Evolutionary conservation across 148 eudicot species (phyloP).

Genomic region (Amaranthus cruentus): DNA sequence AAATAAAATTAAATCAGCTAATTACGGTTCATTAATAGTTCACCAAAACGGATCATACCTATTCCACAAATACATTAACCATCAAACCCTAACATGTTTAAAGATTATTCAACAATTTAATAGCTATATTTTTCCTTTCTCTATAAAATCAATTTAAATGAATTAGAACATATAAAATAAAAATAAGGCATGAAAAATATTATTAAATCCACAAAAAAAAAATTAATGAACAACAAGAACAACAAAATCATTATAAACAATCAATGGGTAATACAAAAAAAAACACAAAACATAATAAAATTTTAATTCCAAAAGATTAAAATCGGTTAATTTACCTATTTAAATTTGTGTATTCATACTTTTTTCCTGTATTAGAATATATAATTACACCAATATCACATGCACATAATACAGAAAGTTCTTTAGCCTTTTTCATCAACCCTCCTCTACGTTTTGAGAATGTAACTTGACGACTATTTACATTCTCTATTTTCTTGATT

Average conservation of each 20-base stretch:
- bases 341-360: conserved; percentile 45
- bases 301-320: background rate
- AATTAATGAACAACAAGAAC: background rate
- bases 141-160: background rate
- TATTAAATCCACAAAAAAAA: too few species aligned
- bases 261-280: background rate
- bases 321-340: conserved; percentile 27
- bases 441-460: conserved; percentile 65
- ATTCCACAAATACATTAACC: too few species aligned
- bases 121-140: background rate
- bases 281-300: background rate
- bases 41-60: too few species aligned
- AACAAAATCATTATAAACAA: background rate
- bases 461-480: conserved; percentile 67
- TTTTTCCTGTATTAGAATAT: conserved; percentile 57
- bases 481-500: conserved; percentile 62
- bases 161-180: too few species aligned
- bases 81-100: too few species aligned
- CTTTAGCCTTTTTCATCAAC: conserved; percentile 64
- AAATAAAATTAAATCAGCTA: too few species aligned
- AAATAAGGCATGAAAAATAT: background rate
- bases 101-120: background rate
- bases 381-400: conserved; percentile 65
- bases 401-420: conserved; percentile 59
- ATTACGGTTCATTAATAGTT: too few species aligned